These are phyloP conservation scores for Cnidoscolus chayamansa DNA, from an alignment of 441 rosid genomes.

Conservation along the genomic window DNA sequence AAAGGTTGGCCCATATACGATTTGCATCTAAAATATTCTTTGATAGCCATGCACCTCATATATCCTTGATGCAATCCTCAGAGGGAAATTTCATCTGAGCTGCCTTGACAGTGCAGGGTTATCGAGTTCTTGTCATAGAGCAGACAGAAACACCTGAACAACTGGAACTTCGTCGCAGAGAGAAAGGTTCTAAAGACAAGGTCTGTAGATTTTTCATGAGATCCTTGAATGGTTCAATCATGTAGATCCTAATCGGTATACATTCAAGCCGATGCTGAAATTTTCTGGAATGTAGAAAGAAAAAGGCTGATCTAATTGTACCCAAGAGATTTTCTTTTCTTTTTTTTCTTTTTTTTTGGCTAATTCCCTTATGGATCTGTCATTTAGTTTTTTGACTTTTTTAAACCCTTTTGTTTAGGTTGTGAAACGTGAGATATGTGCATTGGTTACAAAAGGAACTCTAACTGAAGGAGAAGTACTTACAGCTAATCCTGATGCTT, in stretches of 20 bases:
- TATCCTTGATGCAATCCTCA: slow-evolving; percentile 20
- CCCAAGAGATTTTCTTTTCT: too few relatives aligned
- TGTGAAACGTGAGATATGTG: slow-evolving; percentile 97
- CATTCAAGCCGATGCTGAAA: neutral
- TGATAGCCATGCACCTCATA: slow-evolving; percentile 10
- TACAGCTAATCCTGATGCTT: slow-evolving; percentile 84
- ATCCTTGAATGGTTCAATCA: slow-evolving; percentile 9
- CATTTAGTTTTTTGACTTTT: slow-evolving; percentile 27
- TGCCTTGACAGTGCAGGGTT: slow-evolving; percentile 59
- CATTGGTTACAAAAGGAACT: slow-evolving; percentile 92
- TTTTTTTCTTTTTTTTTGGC: neutral
- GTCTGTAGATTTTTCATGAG: slow-evolving; percentile 37
- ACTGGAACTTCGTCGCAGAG: slow-evolving; percentile 88
- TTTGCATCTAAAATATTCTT: slow-evolving; percentile 20
- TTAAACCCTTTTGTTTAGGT: slow-evolving; percentile 50
- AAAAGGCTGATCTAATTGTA: neutral
- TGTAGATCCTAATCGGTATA: neutral
- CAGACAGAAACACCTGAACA: slow-evolving; percentile 99
- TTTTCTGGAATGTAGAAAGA: neutral
- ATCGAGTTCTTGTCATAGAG: slow-evolving; percentile 93
- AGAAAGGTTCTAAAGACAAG: slow-evolving; percentile 90
- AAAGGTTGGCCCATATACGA: slow-evolving; percentile 53
- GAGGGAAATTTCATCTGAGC: slow-evolving; percentile 26
- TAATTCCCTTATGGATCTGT: neutral
- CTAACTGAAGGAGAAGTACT: slow-evolving; percentile 89